These are phyloP conservation scores for Kwoniella botswanensis DNA, from an alignment of 768 basidiomycete genomes.

Conservation along the genomic window DNA sequence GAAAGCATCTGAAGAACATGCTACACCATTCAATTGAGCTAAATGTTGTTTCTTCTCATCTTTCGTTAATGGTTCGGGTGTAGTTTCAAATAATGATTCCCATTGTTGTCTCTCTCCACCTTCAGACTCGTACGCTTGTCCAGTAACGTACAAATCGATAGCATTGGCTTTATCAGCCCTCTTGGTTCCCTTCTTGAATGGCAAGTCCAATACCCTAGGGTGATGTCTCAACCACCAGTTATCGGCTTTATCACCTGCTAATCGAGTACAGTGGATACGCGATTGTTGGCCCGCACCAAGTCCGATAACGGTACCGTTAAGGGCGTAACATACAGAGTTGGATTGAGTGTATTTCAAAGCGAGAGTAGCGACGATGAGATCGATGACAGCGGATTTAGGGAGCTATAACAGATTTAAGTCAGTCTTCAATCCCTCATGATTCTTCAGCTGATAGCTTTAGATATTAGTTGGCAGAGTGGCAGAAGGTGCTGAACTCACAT, in stretches of 20 bases:
- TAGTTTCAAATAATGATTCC: constrained; percentile 79
- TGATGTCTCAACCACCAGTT: constrained; percentile 99
- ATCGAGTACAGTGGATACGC: constrained; percentile 97
- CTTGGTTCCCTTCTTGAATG: constrained; percentile 97
- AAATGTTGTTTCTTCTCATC: constrained; percentile 79
- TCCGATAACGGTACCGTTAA: constrained; percentile 88
- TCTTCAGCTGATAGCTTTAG: background rate
- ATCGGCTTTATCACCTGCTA: constrained; percentile 97
- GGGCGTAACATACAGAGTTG: constrained; percentile 95
- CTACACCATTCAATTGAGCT: constrained; percentile 75
- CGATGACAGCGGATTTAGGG: constrained; percentile 75
- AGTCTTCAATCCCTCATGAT: background rate
- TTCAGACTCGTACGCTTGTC: constrained; percentile 73
- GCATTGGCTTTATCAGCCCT: constrained; percentile 98
- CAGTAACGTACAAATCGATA: constrained; percentile 92
- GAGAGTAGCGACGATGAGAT: constrained; percentile 93
- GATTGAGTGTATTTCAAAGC: constrained; percentile 99
- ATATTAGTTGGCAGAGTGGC: background rate
- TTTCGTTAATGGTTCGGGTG: constrained; percentile 69
- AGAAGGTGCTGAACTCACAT: constrained; percentile 62
- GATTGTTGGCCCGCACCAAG: constrained; percentile 98
- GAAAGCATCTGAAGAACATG: constrained; percentile 96
- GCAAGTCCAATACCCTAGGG: constrained; percentile 84
- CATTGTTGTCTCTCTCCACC: constrained; percentile 88
- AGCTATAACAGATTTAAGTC: constrained; percentile 63